Evolutionary conservation across 1,284 basidiomycete genomes (phyloP).

Genomic region (Hortiboletus rubellus): DNA sequence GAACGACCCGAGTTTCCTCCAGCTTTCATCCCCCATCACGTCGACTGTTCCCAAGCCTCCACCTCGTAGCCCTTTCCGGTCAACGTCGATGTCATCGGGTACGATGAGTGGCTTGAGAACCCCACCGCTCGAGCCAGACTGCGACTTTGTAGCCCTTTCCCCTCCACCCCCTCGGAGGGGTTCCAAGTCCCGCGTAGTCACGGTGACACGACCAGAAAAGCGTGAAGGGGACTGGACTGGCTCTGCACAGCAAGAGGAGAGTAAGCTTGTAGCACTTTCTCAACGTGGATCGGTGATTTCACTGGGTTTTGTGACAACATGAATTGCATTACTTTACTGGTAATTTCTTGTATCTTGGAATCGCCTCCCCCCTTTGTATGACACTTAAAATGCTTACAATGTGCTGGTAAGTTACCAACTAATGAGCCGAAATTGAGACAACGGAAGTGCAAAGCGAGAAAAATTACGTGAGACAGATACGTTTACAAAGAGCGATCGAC

Average conservation of each 20-base stretch:
- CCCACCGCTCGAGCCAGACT: slow-evolving; percentile 11
- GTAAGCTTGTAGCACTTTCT: slow-evolving; percentile 9
- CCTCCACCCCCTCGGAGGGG: slow-evolving; percentile 32
- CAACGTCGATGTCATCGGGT: slow-evolving; percentile 2
- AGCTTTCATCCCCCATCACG: slow-evolving; percentile 47
- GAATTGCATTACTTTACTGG: slow-evolving; percentile 11
- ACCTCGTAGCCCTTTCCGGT: slow-evolving; percentile 8
- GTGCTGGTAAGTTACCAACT: background rate
- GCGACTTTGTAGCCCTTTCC: slow-evolving; percentile 31
- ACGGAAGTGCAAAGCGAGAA: slow-evolving; percentile 6
- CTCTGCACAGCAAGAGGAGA: slow-evolving; percentile 14
- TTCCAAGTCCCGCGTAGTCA: slow-evolving; percentile 21
- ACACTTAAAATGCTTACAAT: background rate
- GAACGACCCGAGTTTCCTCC: slow-evolving; percentile 60
- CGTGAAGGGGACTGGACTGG: slow-evolving; percentile 12
- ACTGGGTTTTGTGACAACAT: slow-evolving; percentile 31
- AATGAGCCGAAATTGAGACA: background rate
- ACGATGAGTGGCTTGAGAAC: background rate
- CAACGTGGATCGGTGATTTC: slow-evolving; percentile 30
- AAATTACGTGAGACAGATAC: slow-evolving; percentile 10
- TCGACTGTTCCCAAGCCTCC: slow-evolving; percentile 36
- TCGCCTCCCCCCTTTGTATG: background rate
- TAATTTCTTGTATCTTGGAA: slow-evolving; percentile 19
- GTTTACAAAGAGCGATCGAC: slow-evolving; percentile 20
- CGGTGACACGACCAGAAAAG: slow-evolving; percentile 14